Evolutionary conservation across 345 rosid genomes (phyloP).

Genomic region (Camelina sativa): DNA sequence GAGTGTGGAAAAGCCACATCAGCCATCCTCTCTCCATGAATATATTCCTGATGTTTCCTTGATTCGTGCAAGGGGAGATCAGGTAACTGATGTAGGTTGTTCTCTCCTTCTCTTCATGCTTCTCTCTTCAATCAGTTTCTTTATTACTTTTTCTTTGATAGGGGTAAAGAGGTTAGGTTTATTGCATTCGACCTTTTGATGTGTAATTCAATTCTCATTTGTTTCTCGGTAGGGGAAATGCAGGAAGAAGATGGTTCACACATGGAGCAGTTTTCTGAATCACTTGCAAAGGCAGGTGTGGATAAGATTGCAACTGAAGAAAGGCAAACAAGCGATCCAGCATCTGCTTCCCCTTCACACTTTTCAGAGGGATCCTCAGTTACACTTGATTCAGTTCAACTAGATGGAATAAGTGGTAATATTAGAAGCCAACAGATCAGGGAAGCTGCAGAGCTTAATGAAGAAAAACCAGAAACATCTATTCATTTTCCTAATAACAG

Average conservation of each 20-base stretch:
- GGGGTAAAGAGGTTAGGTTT: constrained; percentile 28
- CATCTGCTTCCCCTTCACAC: constrained; percentile 33
- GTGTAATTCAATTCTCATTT: constrained; percentile 75
- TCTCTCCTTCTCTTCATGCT: constrained; percentile 53
- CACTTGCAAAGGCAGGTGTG: constrained; percentile 34
- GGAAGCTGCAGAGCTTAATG: constrained; percentile 34
- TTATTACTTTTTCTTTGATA: constrained; percentile 14
- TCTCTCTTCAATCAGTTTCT: constrained; percentile 28
- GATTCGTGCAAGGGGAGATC: constrained; percentile 61
- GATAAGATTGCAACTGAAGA: constrained; percentile 42
- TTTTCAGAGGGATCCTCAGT: constrained; percentile 46
- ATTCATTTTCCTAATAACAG: constrained; percentile 23
- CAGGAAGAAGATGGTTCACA: constrained; percentile 76
- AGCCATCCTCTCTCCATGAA: constrained; percentile 46
- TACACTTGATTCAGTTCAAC: constrained; percentile 39
- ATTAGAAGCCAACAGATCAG: constrained; percentile 22
- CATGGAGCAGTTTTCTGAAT: constrained; percentile 49
- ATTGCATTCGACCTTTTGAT: constrained; percentile 43
- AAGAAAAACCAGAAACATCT: constrained; percentile 39
- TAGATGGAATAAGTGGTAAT: constrained; percentile 39
- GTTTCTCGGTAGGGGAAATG: constrained; percentile 92
- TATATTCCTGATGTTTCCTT: constrained; percentile 50
- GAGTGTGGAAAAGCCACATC: constrained; percentile 44
- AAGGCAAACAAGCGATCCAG: constrained; percentile 39
- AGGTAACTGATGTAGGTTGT: constrained; percentile 86